Base-by-base conservation (phyloP, 495 filamentous ascomycete species). In the Echria macrotheca region DNA sequence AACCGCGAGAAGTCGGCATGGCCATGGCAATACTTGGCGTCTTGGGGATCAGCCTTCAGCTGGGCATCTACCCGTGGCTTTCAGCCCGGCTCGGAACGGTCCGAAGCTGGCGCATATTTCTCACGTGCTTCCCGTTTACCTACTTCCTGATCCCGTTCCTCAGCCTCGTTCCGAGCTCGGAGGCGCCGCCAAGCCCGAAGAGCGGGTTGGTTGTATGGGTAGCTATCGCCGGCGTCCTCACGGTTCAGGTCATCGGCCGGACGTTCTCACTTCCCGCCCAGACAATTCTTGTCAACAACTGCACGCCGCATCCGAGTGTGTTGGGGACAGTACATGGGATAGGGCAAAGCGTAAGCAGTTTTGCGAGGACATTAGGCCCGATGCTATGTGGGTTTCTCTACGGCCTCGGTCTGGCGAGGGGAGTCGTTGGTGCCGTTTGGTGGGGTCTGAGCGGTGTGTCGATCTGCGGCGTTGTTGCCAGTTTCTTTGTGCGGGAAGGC, bases 251-350 rank as follows among this genome's bases (percentile, higher is more conserved):
- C 39, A 67, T 83, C 1, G 87, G 83, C 0, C 78, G 87, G n/a
- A 93, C 87, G 0, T 91, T 95, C 67, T 85, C 86, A 5, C 74
- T 91, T 0, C 87, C 89, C 0, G 82, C 80, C 11, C 80, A 83
- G 17, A 82, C 83, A 2, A 91, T 95, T 47, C 69, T 95, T 5
- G 73, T 91, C 24, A 93, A 91, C 56, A 93, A 95, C 61, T 85
- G 83, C 67, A 84, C 81, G 37, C 87, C 89, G 1, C 87, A 91
- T 57, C 87, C 87, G 0, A 82, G 77, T 22, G 86, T 91, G 5
- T 73, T 95, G 8, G 86, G 87, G 1, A 89, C 87, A 2, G 77
- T 93, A 25, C 89, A 95, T 66, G 89, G 89, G 4, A 75, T 91
- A 17, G 88, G 81, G 8, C 84, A 90, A 67, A 87, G 77, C 52